Evolutionary conservation across 1,139 yeast genomes (phyloP).

Genomic region (Hemisphaericaspora subhashii): DNA sequence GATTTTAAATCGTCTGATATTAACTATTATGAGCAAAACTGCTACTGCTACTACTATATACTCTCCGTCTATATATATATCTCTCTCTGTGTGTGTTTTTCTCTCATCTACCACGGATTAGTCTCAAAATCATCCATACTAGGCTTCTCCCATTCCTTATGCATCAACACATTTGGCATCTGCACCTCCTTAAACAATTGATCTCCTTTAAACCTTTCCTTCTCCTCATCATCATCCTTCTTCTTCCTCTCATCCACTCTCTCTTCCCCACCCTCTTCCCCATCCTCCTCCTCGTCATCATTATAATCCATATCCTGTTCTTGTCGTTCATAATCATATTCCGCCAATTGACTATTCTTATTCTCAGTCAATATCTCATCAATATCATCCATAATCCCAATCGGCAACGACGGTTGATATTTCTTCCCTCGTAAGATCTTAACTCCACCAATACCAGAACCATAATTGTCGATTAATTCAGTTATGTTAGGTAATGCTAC

Average conservation of each 20-base stretch:
- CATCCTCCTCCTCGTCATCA: constrained; percentile 15
- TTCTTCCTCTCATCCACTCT: neutral
- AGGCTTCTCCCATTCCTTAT: constrained; percentile 48
- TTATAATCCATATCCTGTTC: constrained; percentile 18
- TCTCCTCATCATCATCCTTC: constrained; percentile 4
- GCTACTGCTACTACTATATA: no score
- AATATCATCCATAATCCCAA: constrained; percentile 57
- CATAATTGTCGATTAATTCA: constrained; percentile 61
- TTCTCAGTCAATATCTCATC: constrained; percentile 53
- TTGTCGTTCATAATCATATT: constrained; percentile 35
- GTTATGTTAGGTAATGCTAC: constrained; percentile 58
- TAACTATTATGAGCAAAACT: no score
- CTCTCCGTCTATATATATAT: no score
- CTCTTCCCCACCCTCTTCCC: constrained; percentile 9
- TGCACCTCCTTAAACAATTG: constrained; percentile 50
- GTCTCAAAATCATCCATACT: constrained; percentile 41
- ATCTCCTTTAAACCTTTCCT: constrained; percentile 40
- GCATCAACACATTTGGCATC: constrained; percentile 52
- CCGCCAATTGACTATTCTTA: constrained; percentile 29
- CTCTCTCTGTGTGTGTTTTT: no score
- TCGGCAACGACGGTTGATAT: constrained; percentile 65
- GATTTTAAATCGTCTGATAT: no score
- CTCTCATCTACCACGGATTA: constrained; percentile 57
- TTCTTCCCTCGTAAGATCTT: constrained; percentile 45
- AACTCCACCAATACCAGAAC: constrained; percentile 60